A percentile compares a stretch with the other conserved stretches of the same genome.
Conservation (phyloP, 495 filamentous ascomycete genomes). For the Aspergillus avenaceus region DNA sequence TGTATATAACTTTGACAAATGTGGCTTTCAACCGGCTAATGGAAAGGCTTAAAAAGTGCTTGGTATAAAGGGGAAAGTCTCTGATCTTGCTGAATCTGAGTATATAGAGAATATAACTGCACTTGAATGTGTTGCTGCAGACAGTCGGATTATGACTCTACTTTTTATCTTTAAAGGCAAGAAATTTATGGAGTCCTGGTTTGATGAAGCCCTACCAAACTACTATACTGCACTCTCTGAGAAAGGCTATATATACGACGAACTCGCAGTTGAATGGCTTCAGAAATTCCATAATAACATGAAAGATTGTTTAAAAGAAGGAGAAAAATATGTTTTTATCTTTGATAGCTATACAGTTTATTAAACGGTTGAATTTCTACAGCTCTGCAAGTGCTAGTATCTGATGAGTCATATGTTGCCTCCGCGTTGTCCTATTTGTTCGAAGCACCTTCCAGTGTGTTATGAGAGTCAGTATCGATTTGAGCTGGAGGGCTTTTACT, state of each 20-base stretch:
- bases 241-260: background rate
- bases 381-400: background rate
- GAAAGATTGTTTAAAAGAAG: background rate
- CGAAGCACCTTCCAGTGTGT: too few species aligned
- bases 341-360: background rate
- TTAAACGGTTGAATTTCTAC: slow-evolving; percentile 3
- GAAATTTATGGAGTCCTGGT: background rate
- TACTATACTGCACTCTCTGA: background rate
- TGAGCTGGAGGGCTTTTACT: too few species aligned
- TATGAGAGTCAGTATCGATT: too few species aligned
- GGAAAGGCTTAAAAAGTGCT: background rate
- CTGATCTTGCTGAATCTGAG: background rate
- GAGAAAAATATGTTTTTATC: slow-evolving; percentile 1
- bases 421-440: too few species aligned
- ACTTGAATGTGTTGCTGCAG: background rate
- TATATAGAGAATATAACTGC: slow-evolving; percentile 1
- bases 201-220: background rate
- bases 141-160: background rate
- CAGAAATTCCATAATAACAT: background rate
- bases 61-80: background rate
- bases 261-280: background rate
- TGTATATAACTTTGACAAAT: background rate
- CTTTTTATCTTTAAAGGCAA: slow-evolving; percentile 4
- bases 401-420: too few species aligned
- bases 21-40: background rate